Base-by-base conservation (phyloP, 495 filamentous ascomycete species). In the Tuber borchii region DNA sequence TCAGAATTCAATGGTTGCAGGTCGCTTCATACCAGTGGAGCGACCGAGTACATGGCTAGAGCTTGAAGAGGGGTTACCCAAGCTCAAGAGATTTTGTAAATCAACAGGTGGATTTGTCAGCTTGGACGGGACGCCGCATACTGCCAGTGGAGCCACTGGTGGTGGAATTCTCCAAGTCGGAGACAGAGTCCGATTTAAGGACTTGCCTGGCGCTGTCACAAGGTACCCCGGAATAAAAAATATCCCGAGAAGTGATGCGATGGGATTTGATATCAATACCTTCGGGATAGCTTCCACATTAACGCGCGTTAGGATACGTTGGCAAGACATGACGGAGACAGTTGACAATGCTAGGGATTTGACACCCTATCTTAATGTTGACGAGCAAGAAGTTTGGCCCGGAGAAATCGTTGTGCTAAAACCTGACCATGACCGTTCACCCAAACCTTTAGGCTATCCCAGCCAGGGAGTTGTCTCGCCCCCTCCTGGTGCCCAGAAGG, bases 181-280 rank as follows among this genome's bases (percentile, higher is more conserved):
- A 17, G 83, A 87, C 43, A 80, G 81, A 34, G 87, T 90, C 16
- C 83, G 87, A 8, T 90, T 91, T 80, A 86, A 84, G 75, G 86
- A 90, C 75, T 76, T 87, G 22, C 78, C 80, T 0, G 82, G 69
- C 34, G 88, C 87, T 3, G 84, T 83, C 46, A 72, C 79, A 19
- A 90, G 88, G 75, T 89, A 90, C 70, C 80, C 85, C 48, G 74
- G 81, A 19, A 81, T 87, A 44, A 76, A 80, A 43, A 83, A 83
- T 37, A 86, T 89, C 43, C 85, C 87, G 31, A 78, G 84, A n/a
- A 84, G 83, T n/a, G 83, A 85, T 42, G 87, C 85, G 8, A 84
- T 87, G 75, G 89, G 89, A 1, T 89, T 87, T 80, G 89, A 91
- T 75, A 75, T 90, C 73, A 90, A 91, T 75, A 84, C 87, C 1